These are phyloP conservation scores for Aspergillus bertholletiae DNA, from an alignment of 495 filamentous ascomycete genomes.

Conservation along the genomic window DNA sequence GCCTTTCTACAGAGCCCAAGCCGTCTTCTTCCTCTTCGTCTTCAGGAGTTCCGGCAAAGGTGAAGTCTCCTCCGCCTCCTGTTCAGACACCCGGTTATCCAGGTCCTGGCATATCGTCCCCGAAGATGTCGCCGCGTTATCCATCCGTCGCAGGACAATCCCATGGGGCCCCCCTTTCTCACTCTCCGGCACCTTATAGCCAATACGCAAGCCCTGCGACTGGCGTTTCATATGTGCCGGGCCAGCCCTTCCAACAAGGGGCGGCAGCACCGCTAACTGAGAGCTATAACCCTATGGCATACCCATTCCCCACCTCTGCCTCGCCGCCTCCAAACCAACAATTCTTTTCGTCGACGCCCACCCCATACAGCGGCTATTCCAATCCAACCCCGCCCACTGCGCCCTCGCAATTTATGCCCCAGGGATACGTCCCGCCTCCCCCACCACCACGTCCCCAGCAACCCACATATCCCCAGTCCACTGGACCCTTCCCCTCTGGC, in stretches of 20 bases:
- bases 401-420: constrained; percentile 54
- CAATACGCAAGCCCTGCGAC: constrained; percentile 32
- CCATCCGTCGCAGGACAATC: constrained; percentile 33
- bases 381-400: constrained; percentile 35
- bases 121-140: constrained; percentile 47
- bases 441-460: constrained; percentile 82
- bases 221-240: constrained; percentile 27
- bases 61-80: constrained; percentile 43
- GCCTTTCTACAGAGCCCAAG: constrained; percentile 76
- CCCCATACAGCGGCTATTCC: constrained; percentile 31
- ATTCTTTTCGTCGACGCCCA: constrained; percentile 38
- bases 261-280: constrained; percentile 43
- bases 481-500: constrained; percentile 51
- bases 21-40: constrained; percentile 38
- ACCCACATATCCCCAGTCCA: constrained; percentile 61
- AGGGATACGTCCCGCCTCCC: constrained; percentile 86
- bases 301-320: constrained; percentile 46
- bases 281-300: constrained; percentile 54
- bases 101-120: constrained; percentile 31
- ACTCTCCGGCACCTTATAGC: constrained; percentile 42
- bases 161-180: constrained; percentile 30
- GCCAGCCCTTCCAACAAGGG: constrained; percentile 44
- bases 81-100: constrained; percentile 38
- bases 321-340: constrained; percentile 44
- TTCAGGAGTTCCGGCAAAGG: constrained; percentile 35